Percentiles rank a stretch among this genome's conserved stretches.
These are phyloP conservation scores for Asterochloris erici DNA, from an alignment of 139 green algal species.

Conservation along the genomic window DNA sequence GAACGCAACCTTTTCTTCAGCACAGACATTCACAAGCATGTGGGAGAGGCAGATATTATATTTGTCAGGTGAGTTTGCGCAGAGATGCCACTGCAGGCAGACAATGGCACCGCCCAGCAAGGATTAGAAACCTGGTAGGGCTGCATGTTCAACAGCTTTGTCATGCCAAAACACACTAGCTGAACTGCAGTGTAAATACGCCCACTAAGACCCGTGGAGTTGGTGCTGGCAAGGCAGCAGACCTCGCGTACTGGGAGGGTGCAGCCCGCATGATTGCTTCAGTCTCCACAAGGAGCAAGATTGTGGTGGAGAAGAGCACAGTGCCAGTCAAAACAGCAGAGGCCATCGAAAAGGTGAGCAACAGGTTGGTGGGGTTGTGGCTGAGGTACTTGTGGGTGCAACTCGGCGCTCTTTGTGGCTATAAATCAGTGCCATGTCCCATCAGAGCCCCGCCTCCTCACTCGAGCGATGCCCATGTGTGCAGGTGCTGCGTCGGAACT, in stretches of 20 bases:
- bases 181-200: conserved; percentile 97
- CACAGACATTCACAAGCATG: conserved; percentile 91
- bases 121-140: no score
- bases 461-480: background rate
- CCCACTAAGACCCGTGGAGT: conserved; percentile 97
- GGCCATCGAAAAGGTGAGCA: conserved; percentile 95
- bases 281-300: conserved; percentile 84
- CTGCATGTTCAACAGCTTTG: no score
- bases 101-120: no score
- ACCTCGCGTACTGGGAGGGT: conserved; percentile 99
- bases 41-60: conserved; percentile 93
- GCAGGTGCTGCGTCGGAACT: conserved; percentile 81
- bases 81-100: no score
- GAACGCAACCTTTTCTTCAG: conserved; percentile 97
- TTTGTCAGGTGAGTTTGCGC: conserved; percentile 98
- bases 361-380: no score
- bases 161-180: no score
- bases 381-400: no score
- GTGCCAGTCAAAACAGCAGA: conserved; percentile 99
- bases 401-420: no score
- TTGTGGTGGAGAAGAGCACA: conserved; percentile 99
- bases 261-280: conserved; percentile 92
- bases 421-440: no score
- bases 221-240: conserved; percentile 94
- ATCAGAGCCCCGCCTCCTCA: background rate